phyloP scores from a whole-genome alignment of 768 basidiomycete genomes.

The Suillus paluster region DNA sequence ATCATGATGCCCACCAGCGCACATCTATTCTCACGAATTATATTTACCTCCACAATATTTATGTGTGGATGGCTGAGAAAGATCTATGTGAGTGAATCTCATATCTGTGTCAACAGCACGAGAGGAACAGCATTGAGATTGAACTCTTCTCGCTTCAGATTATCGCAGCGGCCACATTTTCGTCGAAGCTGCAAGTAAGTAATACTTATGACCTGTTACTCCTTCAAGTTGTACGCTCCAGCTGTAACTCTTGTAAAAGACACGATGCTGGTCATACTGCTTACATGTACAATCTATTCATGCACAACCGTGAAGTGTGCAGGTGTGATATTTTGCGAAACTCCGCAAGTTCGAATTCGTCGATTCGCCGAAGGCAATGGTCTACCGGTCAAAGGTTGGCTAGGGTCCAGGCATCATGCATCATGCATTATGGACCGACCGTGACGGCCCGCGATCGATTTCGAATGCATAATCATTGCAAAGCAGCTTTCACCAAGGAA shows the following conservation, averaged over 20 bases:
- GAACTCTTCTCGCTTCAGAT: neutral
- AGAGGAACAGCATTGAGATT: neutral
- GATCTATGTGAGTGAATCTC: no score
- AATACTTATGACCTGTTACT: neutral
- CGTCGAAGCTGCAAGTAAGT: neutral
- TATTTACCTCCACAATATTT: neutral
- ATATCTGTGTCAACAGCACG: neutral
- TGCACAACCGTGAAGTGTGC: neutral
- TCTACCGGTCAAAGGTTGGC: no score
- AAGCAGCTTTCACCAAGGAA: neutral
- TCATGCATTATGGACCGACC: neutral
- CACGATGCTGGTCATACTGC: neutral
- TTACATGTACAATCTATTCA: no score
- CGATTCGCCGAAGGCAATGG: neutral
- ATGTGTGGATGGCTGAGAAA: neutral
- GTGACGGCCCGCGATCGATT: neutral
- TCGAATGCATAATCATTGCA: neutral
- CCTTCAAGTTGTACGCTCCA: no score
- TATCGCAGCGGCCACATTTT: neutral
- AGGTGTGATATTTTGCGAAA: neutral
- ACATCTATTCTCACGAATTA: neutral
- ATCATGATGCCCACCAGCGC: neutral
- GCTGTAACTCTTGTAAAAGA: neutral
- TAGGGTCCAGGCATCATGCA: no score
- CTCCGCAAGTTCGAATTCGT: no score